Evolutionary conservation across 1,139 yeast genomes (phyloP), one percentile per base, ranked within the genome.

Genomic region (Debaryomycetaceae sp.): DNA sequence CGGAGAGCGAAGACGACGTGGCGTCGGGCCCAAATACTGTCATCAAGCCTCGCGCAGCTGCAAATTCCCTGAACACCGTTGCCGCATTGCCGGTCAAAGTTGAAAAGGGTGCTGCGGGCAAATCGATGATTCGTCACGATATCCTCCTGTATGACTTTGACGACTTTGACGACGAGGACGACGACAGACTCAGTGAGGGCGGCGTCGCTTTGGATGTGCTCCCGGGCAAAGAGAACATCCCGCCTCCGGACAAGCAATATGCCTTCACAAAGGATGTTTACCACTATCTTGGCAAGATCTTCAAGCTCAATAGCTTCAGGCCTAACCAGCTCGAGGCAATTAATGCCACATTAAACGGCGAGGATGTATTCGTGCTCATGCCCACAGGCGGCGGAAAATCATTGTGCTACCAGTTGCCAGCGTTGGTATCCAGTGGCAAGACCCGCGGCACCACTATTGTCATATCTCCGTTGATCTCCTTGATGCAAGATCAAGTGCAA

Each of bases 331-430:
- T 80, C 25, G 93, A 85, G 37, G 97, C 97, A 0, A 72, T 93
- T 9, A 77, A 82, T 44, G 80, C 95, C 0, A 81, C 96, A 0
- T 60, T 93, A 21, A 56, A 70, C 10, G 95, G 96, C 1, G 71
- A 72, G 30, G 98, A 93, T 53, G 95, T 85, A 0, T 86, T 93
- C 60, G 96, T 93, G 2, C 65, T 93, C 43, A 91, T 93, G 96
- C 99, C 99, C 0, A 93, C 99, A 0, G 99, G 99, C 27, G 98
- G 98, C 31, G 99, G 99, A 31, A 93, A 93, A 53, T 89, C 97
- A 0, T 61, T 93, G 25, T 93, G 99, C 51, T 93, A 89, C 54
- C 99, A 93, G 55, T 61, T 93, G 13, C 98, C 99, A 0, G 96
- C 98, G 0, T 62, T 91, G 30, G 78, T 91, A 1, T 66, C 69